phyloP scores from a whole-genome alignment of 148 eudicot genomes.

The Drosera capensis region DNA sequence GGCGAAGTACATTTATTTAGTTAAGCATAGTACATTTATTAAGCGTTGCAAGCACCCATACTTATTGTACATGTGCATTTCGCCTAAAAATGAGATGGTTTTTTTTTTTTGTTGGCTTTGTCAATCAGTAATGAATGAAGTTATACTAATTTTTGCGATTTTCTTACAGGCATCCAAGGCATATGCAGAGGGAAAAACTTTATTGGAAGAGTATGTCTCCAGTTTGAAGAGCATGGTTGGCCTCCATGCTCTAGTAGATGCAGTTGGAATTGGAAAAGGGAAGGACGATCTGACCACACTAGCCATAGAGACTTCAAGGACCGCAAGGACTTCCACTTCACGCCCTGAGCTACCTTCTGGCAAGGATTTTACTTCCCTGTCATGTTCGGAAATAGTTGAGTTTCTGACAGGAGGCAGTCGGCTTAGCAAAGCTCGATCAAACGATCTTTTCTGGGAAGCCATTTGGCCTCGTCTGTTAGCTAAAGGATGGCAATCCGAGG shows the following conservation, averaged over 20 bases:
- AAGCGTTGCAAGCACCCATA: too few relatives aligned
- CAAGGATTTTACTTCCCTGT: constrained; percentile 8
- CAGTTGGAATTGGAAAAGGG: constrained; percentile 12
- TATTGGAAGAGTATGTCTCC: constrained; percentile 14
- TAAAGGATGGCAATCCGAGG: constrained; percentile 26
- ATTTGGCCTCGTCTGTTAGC: constrained; percentile 33
- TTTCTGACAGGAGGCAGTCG: constrained; percentile 9
- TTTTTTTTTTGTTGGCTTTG: too few relatives aligned
- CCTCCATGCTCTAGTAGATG: constrained; percentile 9
- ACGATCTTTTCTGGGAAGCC: constrained; percentile 25
- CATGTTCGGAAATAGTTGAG: constrained; percentile 8
- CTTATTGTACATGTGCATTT: too few relatives aligned
- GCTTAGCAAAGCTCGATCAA: constrained; percentile 17
- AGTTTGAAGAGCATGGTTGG: constrained; percentile 11
- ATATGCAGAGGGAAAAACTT: constrained; percentile 12
- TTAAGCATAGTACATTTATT: too few relatives aligned
- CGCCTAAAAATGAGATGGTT: too few relatives aligned
- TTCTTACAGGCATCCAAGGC: constrained; percentile 6
- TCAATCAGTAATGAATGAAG: too few relatives aligned
- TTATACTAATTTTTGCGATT: not conserved
- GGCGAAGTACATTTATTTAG: too few relatives aligned
- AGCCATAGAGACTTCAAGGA: constrained; percentile 2
- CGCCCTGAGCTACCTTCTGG: constrained; percentile 9
- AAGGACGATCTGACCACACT: constrained; percentile 10
- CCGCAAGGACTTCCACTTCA: not conserved